These are phyloP conservation scores for Epichloe uncinata DNA, from an alignment of 2,329 filamentous ascomycete genomes.

Conservation along the genomic window DNA sequence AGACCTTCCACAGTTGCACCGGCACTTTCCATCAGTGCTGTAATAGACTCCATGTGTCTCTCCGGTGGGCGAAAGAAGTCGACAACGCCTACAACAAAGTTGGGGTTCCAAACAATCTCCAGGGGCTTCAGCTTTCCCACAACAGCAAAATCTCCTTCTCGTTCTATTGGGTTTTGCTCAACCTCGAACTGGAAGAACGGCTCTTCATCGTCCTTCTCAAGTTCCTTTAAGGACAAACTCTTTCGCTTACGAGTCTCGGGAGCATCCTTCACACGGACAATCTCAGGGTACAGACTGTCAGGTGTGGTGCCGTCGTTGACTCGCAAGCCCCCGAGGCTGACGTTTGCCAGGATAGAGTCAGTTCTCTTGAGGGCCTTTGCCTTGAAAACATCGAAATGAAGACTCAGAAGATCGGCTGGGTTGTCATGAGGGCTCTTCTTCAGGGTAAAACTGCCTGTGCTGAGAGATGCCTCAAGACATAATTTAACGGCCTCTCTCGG, in stretches of 20 bases:
- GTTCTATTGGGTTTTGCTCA: constrained; percentile 90
- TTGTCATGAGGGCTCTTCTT: constrained; percentile 53
- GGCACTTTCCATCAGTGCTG: constrained; percentile 86
- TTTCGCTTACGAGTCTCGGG: constrained; percentile 36
- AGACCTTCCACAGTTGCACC: constrained; percentile 92
- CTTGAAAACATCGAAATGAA: constrained; percentile 91
- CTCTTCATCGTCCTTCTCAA: constrained; percentile 42
- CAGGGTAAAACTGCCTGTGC: constrained; percentile 90
- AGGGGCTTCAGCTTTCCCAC: constrained; percentile 88
- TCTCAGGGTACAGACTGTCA: constrained; percentile 83
- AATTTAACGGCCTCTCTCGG: constrained; percentile 88
- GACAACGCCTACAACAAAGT: constrained; percentile 77
- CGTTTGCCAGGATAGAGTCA: constrained; percentile 77
- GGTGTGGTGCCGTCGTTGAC: constrained; percentile 93
- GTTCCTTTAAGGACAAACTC: constrained; percentile 38
- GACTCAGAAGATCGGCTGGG: constrained; percentile 66
- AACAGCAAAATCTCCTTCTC: constrained; percentile 78
- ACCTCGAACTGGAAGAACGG: constrained; percentile 87
- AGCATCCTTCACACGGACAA: constrained; percentile 88
- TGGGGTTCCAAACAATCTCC: constrained; percentile 95
- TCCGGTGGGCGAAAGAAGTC: constrained; percentile 96
- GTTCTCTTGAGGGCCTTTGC: constrained; percentile 81
- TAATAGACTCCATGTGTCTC: constrained; percentile 96
- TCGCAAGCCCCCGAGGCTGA: constrained; percentile 89
- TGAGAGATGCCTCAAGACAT: constrained; percentile 83